Evolutionary conservation across 176 grass and related monocot genomes (phyloP).

Genomic region (Areca catechu): DNA sequence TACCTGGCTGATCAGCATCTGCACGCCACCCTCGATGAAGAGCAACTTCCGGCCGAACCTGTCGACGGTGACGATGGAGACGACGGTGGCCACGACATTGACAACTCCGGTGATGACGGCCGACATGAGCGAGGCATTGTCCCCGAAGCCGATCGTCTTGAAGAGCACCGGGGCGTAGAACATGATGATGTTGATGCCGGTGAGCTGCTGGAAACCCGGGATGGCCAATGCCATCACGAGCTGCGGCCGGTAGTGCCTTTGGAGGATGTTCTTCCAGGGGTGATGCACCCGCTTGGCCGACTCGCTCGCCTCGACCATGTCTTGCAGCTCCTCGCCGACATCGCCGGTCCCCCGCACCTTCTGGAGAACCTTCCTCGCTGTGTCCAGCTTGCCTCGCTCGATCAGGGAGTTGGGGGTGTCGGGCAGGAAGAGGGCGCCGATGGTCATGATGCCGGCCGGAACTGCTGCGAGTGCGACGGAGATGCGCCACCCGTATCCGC

Average conservation of each 20-base stretch:
- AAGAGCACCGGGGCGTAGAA: not conserved
- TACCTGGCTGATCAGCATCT: slow-evolving; percentile 29
- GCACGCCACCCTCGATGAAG: slow-evolving; percentile 5
- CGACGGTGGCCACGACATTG: too few relatives aligned
- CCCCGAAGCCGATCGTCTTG: too few relatives aligned
- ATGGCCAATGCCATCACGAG: slow-evolving; percentile 15
- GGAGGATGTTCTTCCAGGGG: slow-evolving; percentile 6
- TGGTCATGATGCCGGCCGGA: not conserved
- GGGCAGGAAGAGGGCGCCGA: slow-evolving; percentile 8
- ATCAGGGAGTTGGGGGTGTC: slow-evolving; percentile 19
- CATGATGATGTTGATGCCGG: not conserved
- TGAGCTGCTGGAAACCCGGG: not conserved
- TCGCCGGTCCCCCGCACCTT: slow-evolving; percentile 10
- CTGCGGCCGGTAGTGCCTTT: slow-evolving; percentile 9
- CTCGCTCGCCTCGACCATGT: slow-evolving; percentile 9
- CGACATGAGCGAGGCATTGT: too few relatives aligned
- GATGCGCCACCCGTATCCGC: slow-evolving; percentile 13
- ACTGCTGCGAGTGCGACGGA: not conserved
- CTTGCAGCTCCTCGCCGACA: slow-evolving; percentile 8
- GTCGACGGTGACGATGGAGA: too few relatives aligned
- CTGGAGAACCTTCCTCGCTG: not conserved
- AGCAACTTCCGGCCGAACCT: not conserved
- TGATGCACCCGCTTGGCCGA: not conserved
- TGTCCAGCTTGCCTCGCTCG: not conserved
- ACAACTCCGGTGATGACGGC: too few relatives aligned